These are phyloP conservation scores for Tricholoma sp. DNA, from an alignment of 768 basidiomycete genomes.

Conservation along the genomic window DNA sequence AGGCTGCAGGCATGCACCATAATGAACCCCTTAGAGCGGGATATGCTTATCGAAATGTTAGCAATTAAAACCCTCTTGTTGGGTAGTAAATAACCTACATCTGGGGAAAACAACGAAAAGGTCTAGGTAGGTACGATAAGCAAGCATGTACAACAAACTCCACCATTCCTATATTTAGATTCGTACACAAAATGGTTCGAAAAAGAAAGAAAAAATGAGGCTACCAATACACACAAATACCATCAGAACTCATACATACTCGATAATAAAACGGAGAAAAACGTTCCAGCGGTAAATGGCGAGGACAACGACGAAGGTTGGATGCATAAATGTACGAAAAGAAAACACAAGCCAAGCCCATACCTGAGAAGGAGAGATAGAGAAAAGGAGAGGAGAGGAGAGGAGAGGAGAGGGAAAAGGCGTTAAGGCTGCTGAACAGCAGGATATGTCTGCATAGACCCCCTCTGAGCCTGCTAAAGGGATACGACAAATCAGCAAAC, in stretches of 20 bases:
- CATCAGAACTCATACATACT: not conserved
- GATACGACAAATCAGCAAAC: not conserved
- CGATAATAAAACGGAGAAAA: not conserved
- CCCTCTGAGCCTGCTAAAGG: constrained; percentile 10
- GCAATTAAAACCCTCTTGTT: too few species aligned
- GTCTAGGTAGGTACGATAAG: not conserved
- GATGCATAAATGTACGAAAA: not conserved
- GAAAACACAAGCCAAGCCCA: not conserved
- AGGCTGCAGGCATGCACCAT: too few species aligned
- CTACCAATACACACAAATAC: too few species aligned
- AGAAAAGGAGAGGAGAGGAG: not conserved
- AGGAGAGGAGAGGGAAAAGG: not conserved
- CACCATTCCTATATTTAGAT: not conserved
- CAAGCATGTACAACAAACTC: not conserved
- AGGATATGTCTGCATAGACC: constrained; percentile 7
- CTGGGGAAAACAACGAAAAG: not conserved
- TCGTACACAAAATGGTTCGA: not conserved
- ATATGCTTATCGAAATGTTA: too few species aligned
- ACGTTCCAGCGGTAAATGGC: not conserved
- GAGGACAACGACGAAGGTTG: not conserved
- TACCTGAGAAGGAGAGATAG: not conserved
- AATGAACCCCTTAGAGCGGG: too few species aligned
- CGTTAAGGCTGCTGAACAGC: constrained; percentile 7
- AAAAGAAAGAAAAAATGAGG: too few species aligned
- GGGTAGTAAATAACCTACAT: too few species aligned